Evolutionary conservation across 257 asterid genomes (phyloP).

Genomic region (Oldenlandia corymbosa): DNA sequence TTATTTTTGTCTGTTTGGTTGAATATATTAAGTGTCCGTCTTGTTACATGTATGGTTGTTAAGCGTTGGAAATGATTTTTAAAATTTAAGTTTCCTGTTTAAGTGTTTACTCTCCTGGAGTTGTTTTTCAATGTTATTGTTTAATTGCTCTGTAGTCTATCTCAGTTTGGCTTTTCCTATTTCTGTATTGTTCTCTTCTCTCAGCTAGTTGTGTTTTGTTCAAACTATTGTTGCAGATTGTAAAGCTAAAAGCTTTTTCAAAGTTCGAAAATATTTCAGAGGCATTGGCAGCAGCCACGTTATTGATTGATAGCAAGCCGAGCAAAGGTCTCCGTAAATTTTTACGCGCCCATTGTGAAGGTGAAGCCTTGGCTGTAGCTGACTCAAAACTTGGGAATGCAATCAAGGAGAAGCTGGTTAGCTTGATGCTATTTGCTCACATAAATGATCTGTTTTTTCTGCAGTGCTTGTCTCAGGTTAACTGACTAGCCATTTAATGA

Average conservation of each 20-base stretch:
- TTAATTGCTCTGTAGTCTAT: neutral
- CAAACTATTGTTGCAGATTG: slow-evolving; percentile 34
- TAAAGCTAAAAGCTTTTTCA: slow-evolving; percentile 69
- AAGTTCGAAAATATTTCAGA: slow-evolving; percentile 79
- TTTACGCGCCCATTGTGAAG: slow-evolving; percentile 65
- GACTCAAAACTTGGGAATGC: slow-evolving; percentile 81
- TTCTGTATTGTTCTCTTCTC: neutral
- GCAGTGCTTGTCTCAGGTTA: neutral
- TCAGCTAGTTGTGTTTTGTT: slow-evolving; percentile 6
- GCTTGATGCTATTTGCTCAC: slow-evolving; percentile 5
- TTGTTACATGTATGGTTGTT: neutral
- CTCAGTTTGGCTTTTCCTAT: neutral
- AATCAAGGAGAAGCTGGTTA: slow-evolving; percentile 82
- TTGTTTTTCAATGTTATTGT: too few species aligned
- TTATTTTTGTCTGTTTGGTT: neutral
- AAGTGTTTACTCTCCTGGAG: neutral
- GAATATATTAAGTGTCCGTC: neutral
- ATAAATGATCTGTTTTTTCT: neutral
- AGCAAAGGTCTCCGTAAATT: slow-evolving; percentile 78
- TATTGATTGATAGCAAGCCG: slow-evolving; percentile 60
- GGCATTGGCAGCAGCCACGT: slow-evolving; percentile 69
- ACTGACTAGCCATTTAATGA: neutral
- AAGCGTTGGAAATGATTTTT: neutral
- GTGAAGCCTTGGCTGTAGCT: slow-evolving; percentile 61
- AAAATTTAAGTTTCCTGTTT: neutral